These are phyloP conservation scores for Salvia rosmarinus DNA, from an alignment of 257 asterid species.

Conservation along the genomic window DNA sequence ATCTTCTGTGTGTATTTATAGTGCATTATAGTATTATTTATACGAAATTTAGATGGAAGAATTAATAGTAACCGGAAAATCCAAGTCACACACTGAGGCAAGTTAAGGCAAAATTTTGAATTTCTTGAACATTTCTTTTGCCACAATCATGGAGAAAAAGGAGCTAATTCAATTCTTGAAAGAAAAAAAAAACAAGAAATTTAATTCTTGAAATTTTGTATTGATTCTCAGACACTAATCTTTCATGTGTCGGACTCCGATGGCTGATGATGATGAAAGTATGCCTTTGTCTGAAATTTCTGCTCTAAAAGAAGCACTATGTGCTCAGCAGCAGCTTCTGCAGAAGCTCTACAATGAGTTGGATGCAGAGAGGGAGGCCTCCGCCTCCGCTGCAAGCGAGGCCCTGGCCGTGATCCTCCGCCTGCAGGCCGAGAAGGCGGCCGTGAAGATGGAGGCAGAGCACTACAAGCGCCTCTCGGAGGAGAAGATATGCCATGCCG, in stretches of 20 bases:
- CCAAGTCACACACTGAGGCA: too few species aligned
- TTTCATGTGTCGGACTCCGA: slow-evolving; percentile 21
- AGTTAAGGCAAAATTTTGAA: too few species aligned
- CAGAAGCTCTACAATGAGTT: slow-evolving; percentile 75
- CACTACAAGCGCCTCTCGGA: slow-evolving; percentile 78
- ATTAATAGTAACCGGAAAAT: too few species aligned
- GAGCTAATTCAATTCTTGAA: too few species aligned
- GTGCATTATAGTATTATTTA: too few species aligned
- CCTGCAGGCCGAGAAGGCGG: slow-evolving; percentile 74
- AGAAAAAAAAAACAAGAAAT: background rate
- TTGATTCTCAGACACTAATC: slow-evolving; percentile 4
- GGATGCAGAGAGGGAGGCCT: slow-evolving; percentile 86
- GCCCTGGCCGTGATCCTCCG: slow-evolving; percentile 77
- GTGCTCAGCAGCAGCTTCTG: slow-evolving; percentile 69
- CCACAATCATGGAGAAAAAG: slow-evolving; percentile 2
- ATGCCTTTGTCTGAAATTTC: slow-evolving; percentile 36
- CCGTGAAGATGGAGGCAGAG: slow-evolving; percentile 75
- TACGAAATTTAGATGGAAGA: too few species aligned
- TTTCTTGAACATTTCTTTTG: slow-evolving; percentile 35
- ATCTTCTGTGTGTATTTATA: too few species aligned
- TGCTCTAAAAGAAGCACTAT: slow-evolving; percentile 59
- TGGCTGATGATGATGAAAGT: slow-evolving; percentile 42
- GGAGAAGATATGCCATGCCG: slow-evolving; percentile 75
- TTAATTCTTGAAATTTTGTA: background rate
- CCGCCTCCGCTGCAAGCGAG: slow-evolving; percentile 72